Percentiles rank a stretch among this genome's conserved stretches.
phyloP scores from a whole-genome alignment of 495 filamentous ascomycete species.

The Thermochaetoides thermophila region DNA sequence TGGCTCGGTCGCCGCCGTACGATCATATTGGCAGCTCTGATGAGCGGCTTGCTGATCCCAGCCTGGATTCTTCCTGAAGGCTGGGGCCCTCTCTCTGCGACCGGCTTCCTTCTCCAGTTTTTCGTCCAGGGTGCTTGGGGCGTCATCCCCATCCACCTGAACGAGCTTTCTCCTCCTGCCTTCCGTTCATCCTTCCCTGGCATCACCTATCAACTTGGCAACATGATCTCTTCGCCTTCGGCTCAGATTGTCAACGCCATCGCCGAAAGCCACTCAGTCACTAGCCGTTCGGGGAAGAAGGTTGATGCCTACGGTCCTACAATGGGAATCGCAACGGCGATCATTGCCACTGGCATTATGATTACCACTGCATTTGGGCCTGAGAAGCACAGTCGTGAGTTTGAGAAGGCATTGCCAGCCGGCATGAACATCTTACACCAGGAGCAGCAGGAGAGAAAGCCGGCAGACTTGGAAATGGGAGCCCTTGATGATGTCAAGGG shows the following conservation, averaged over 20 bases:
- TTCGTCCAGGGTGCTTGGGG: slow-evolving; percentile 69
- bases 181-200: slow-evolving; percentile 59
- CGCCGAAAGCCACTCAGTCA: slow-evolving; percentile 40
- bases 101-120: slow-evolving; percentile 66
- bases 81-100: slow-evolving; percentile 43
- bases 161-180: slow-evolving; percentile 59
- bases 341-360: slow-evolving; percentile 49
- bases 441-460: slow-evolving; percentile 2
- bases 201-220: slow-evolving; percentile 58
- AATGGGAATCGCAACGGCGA: slow-evolving; percentile 56
- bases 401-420: slow-evolving; percentile 44
- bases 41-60: slow-evolving; percentile 46
- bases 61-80: slow-evolving; percentile 53
- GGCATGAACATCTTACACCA: slow-evolving; percentile 41
- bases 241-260: slow-evolving; percentile 59
- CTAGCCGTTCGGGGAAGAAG: slow-evolving; percentile 27
- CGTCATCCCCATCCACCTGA: slow-evolving; percentile 64
- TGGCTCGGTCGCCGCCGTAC: slow-evolving; percentile 53
- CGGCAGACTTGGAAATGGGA: slow-evolving; percentile 11
- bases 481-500: background rate
- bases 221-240: slow-evolving; percentile 59
- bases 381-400: slow-evolving; percentile 52
- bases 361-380: slow-evolving; percentile 44
- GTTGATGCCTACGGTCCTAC: slow-evolving; percentile 53
- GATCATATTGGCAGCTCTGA: slow-evolving; percentile 44